phyloP scores from a whole-genome alignment of 805 yeast species.

The Blastobotrys peoriensis region DNA sequence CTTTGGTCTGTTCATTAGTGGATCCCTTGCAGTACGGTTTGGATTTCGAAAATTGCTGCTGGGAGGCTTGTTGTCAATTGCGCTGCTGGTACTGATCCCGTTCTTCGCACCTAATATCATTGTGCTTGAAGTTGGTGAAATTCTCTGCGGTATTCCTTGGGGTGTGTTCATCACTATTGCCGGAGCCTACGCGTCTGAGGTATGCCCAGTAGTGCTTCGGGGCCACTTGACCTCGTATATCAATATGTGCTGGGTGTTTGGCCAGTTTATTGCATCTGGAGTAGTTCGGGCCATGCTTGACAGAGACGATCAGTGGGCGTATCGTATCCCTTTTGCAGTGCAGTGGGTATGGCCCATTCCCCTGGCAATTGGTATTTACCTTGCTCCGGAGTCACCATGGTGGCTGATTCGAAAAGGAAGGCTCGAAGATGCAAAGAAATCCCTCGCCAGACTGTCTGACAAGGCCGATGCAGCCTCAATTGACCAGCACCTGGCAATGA shows the following conservation, averaged over 20 bases:
- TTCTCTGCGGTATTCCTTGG: slow-evolving; percentile 40
- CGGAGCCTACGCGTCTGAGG: slow-evolving; percentile 49
- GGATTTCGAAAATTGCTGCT: slow-evolving; percentile 43
- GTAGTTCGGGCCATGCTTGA: slow-evolving; percentile 43
- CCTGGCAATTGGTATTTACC: slow-evolving; percentile 30
- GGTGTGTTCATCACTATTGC: slow-evolving; percentile 48
- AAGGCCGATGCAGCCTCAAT: slow-evolving; percentile 25
- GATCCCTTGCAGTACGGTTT: slow-evolving; percentile 37
- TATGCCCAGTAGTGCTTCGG: slow-evolving; percentile 46
- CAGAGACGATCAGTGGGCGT: slow-evolving; percentile 34
- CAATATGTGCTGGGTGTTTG: slow-evolving; percentile 50
- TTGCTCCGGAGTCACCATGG: slow-evolving; percentile 55
- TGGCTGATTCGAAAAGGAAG: slow-evolving; percentile 43
- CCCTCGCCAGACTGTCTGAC: slow-evolving; percentile 30
- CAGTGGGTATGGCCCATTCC: slow-evolving; percentile 59
- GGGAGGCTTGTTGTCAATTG: slow-evolving; percentile 29
- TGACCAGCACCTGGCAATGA: slow-evolving; percentile 39
- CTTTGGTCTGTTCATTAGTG: slow-evolving; percentile 41
- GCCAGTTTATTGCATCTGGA: slow-evolving; percentile 52
- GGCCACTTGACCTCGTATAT: slow-evolving; percentile 45
- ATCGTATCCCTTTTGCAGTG: slow-evolving; percentile 49
- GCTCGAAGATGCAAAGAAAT: slow-evolving; percentile 37
- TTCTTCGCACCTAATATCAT: slow-evolving; percentile 39
- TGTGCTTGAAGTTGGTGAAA: slow-evolving; percentile 33
- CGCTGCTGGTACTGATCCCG: slow-evolving; percentile 39